phyloP scores from a whole-genome alignment of 2,329 filamentous ascomycete species.

The Diplodia mutila region DNA sequence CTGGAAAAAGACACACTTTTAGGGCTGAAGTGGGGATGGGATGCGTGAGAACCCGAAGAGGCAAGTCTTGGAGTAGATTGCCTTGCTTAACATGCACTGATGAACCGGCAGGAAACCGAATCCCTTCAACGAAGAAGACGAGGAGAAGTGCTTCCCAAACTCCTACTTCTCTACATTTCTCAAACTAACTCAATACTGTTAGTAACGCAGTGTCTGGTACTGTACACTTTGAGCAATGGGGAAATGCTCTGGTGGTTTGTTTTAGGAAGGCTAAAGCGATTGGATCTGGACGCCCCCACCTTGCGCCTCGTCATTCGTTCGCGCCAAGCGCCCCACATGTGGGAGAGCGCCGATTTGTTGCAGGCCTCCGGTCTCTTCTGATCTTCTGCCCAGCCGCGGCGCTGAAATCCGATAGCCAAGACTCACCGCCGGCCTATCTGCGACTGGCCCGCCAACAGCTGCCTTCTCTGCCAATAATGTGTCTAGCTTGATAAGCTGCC shows the following conservation, averaged over 20 bases:
- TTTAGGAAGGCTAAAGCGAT: conserved; percentile 2
- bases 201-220: background rate
- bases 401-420: conserved; percentile 19
- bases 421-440: conserved; percentile 20
- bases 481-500: conserved; percentile 10
- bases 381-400: conserved; percentile 6
- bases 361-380: background rate
- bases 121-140: background rate
- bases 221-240: background rate
- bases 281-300: background rate
- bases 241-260: background rate
- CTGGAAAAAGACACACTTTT: background rate
- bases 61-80: background rate
- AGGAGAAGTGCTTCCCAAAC: background rate
- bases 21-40: background rate
- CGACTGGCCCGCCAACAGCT: conserved; percentile 3
- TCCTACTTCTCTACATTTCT: background rate
- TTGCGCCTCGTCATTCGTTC: background rate
- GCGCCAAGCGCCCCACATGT: background rate
- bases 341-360: conserved; percentile 4
- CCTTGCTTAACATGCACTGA: background rate
- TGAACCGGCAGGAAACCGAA: background rate
- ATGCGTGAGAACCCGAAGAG: background rate
- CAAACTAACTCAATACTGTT: background rate
- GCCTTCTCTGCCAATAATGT: background rate